These are phyloP conservation scores for Tulasnella sp. DNA, from an alignment of 768 basidiomycete species.

Conservation along the genomic window DNA sequence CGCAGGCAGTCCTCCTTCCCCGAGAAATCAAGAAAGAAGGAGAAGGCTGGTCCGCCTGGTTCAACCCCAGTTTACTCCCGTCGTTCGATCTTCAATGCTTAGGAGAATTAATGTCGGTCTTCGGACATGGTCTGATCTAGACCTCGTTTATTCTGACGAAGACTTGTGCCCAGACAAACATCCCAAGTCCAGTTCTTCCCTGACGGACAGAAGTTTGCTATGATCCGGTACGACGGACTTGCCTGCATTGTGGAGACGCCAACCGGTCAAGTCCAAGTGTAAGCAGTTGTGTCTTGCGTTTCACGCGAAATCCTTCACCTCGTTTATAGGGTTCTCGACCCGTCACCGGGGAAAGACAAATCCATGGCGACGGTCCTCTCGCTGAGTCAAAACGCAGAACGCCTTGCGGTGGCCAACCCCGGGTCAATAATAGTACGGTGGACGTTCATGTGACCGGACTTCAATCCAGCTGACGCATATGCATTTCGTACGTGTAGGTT, in stretches of 20 bases:
- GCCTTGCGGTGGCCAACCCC: background rate
- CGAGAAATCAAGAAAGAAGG: background rate
- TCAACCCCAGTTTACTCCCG: background rate
- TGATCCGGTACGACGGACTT: background rate
- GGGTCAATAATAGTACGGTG: background rate
- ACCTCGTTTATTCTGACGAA: background rate
- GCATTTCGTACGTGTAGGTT: background rate
- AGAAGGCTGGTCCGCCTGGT: background rate
- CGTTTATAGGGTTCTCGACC: background rate
- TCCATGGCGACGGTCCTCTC: background rate
- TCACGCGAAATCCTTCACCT: background rate
- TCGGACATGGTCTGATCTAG: background rate
- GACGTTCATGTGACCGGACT: background rate
- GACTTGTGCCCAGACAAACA: background rate
- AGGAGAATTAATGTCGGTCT: background rate
- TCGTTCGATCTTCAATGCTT: background rate
- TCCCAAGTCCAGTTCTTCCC: background rate
- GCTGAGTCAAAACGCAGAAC: background rate
- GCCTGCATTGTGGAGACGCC: background rate
- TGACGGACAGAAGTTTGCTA: background rate
- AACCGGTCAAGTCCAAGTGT: background rate
- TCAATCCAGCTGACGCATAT: background rate
- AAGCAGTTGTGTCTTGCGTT: background rate
- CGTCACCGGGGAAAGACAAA: background rate
- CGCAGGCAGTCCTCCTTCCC: background rate